Evolutionary conservation across 2,329 filamentous ascomycete genomes (phyloP).

Genomic region (Didymella sp.): DNA sequence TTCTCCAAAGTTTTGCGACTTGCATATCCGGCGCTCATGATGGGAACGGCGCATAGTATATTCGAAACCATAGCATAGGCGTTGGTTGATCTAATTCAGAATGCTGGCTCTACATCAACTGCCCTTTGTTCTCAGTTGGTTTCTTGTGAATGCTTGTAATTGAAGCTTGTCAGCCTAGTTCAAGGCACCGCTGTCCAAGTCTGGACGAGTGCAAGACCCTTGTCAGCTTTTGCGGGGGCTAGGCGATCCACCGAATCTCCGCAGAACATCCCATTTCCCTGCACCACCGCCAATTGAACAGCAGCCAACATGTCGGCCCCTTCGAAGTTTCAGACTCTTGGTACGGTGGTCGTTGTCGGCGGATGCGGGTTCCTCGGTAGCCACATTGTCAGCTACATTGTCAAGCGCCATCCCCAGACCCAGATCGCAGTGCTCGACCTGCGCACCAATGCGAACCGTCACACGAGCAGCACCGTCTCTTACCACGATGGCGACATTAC

Average conservation of each 20-base stretch:
- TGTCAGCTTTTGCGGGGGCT: constrained; percentile 20
- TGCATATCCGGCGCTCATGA: constrained; percentile 35
- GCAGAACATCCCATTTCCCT: constrained; percentile 21
- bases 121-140: too few relatives aligned
- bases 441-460: constrained; percentile 51
- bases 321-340: constrained; percentile 44
- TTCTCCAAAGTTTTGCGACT: constrained; percentile 23
- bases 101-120: not conserved
- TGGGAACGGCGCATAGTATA: constrained; percentile 22
- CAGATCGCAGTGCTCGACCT: constrained; percentile 58
- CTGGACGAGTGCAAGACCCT: constrained; percentile 13
- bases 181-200: constrained; percentile 1
- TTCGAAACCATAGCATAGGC: constrained; percentile 23
- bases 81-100: constrained; percentile 13
- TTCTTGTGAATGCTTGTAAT: too few relatives aligned
- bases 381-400: constrained; percentile 59
- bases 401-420: constrained; percentile 50
- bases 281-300: constrained; percentile 22
- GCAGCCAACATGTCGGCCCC: constrained; percentile 26
- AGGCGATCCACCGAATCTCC: constrained; percentile 29
- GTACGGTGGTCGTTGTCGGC: constrained; percentile 58
- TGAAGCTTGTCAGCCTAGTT: too few relatives aligned
- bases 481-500: constrained; percentile 62
- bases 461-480: constrained; percentile 51
- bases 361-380: constrained; percentile 61